Percentiles rank a stretch among this genome's conserved stretches.
phyloP scores from a whole-genome alignment of 139 green algal species.

The Mychonastes homosphaera region DNA sequence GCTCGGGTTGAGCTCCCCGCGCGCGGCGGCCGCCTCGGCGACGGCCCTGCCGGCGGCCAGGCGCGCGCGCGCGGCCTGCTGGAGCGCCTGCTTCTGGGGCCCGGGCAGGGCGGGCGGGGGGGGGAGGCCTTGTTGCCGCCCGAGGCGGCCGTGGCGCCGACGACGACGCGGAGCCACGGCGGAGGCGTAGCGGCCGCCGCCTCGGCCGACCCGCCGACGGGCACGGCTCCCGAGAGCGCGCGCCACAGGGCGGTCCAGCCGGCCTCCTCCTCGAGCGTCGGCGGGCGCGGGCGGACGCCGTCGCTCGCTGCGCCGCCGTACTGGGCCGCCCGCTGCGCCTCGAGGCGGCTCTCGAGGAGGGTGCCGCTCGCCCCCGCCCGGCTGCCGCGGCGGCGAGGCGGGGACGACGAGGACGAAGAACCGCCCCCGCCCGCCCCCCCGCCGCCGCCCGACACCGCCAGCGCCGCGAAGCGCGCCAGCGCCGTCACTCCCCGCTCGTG shows the following conservation, averaged over 20 bases:
- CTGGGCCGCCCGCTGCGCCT: neutral
- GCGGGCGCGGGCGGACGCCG: neutral
- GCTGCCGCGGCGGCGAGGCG: neutral
- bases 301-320: neutral
- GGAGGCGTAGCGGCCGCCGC: constrained; percentile 5
- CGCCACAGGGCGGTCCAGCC: constrained; percentile 8
- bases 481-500: constrained; percentile 28
- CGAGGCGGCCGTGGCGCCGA: neutral
- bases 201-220: constrained; percentile 5
- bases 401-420: no score
- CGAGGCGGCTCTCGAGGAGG: neutral
- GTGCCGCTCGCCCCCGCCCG: neutral
- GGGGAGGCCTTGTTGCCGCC: no score
- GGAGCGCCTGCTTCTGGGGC: no score
- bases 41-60: constrained; percentile 10
- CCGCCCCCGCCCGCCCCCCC: neutral
- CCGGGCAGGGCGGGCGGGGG: no score
- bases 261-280: neutral
- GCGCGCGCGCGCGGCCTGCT: constrained; percentile 11
- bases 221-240: constrained; percentile 15
- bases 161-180: constrained; percentile 4
- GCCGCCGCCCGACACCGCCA: constrained; percentile 4
- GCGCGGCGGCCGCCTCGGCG: neutral
- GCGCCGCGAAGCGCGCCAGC: constrained; percentile 19
- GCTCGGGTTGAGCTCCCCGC: constrained; percentile 25